These are phyloP conservation scores for Taphrina deformans DNA, from an alignment of 1,139 yeast genomes.

Conservation along the genomic window DNA sequence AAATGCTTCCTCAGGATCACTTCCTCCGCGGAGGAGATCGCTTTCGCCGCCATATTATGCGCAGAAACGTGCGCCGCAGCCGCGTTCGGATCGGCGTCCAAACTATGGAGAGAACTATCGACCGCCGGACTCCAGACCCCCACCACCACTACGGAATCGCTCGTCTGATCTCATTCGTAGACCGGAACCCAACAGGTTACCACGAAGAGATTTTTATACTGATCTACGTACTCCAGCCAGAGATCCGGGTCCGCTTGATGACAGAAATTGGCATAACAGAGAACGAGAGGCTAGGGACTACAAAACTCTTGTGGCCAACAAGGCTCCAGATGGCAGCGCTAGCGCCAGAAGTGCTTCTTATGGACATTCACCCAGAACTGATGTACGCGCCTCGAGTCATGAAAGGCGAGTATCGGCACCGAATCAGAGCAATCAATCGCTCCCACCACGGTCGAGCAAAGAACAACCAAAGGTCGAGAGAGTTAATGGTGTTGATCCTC, in stretches of 20 bases:
- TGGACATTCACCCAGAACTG: not conserved
- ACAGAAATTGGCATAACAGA: not conserved
- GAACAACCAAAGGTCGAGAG: not conserved
- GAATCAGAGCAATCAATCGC: not conserved
- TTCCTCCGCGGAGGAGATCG: constrained; percentile 10
- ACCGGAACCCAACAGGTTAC: not conserved
- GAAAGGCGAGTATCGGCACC: not conserved
- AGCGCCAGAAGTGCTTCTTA: not conserved
- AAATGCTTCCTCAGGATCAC: not conserved
- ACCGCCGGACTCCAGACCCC: not conserved
- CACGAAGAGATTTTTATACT: constrained; percentile 4
- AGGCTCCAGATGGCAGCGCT: not conserved
- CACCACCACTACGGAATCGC: not conserved
- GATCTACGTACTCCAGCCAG: not conserved
- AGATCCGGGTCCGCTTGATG: not conserved
- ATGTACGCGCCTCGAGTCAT: not conserved
- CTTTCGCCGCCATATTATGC: not conserved
- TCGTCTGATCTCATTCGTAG: constrained; percentile 23
- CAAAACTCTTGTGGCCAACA: not conserved
- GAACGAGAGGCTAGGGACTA: constrained; percentile 21
- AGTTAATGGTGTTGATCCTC: not conserved
- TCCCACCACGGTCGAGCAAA: not conserved
- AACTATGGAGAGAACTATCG: constrained; percentile 5
- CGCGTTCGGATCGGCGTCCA: constrained; percentile 1
- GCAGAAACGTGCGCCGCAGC: constrained; percentile 13